These are phyloP conservation scores for Barbarea vulgaris DNA, from an alignment of 345 rosid genomes.

Conservation along the genomic window DNA sequence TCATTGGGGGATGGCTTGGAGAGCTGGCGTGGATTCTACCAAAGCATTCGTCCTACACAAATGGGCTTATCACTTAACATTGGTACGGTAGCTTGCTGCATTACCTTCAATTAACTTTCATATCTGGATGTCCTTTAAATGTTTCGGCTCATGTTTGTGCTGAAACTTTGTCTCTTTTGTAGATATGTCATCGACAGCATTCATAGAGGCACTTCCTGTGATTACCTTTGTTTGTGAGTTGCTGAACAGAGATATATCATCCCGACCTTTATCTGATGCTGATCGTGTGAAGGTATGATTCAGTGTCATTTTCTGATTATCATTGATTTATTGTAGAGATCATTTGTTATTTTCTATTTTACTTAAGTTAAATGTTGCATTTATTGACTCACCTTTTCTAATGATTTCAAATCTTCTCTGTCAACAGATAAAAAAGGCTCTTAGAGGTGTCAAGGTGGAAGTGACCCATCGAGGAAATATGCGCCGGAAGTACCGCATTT, in stretches of 20 bases:
- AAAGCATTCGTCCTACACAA: conserved; percentile 96
- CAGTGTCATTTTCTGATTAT: conserved; percentile 10
- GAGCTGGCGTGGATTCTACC: conserved; percentile 98
- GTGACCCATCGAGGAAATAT: conserved; percentile 94
- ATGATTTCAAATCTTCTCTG: not conserved
- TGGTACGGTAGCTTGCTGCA: conserved; percentile 46
- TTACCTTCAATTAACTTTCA: not conserved
- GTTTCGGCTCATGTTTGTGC: conserved; percentile 4
- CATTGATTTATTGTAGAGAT: not conserved
- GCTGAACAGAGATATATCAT: conserved; percentile 66
- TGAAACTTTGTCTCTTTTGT: conserved; percentile 34
- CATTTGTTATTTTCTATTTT: not conserved
- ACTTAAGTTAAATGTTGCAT: not conserved
- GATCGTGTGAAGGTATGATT: conserved; percentile 84
- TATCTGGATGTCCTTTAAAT: not conserved
- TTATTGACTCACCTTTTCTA: not conserved
- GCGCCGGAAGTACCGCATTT: conserved; percentile 92
- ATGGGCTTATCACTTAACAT: conserved; percentile 91
- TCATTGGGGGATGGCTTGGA: conserved; percentile 91
- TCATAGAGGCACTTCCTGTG: conserved; percentile 87
- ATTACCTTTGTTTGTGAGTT: conserved; percentile 70
- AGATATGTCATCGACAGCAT: conserved; percentile 99
- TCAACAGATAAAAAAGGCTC: conserved; percentile 82
- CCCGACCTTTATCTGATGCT: conserved; percentile 84
- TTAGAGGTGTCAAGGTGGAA: conserved; percentile 91